Evolutionary conservation across 108 stramenopile species (phyloP), one percentile per base, ranked within the genome.

Genomic region (Cyclotella distinguenda): DNA sequence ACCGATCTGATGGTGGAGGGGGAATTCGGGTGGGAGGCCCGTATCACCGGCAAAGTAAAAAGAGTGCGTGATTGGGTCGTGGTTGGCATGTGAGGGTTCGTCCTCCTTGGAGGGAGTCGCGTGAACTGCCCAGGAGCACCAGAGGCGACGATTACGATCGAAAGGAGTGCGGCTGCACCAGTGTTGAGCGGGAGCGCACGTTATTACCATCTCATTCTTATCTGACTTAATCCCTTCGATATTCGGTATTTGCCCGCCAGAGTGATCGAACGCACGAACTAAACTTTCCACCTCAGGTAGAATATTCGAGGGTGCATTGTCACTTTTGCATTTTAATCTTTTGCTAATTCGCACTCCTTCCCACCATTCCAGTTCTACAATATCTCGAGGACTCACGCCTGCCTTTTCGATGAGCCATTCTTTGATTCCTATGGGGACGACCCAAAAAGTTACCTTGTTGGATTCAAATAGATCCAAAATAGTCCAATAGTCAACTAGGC

Each of bases 341-440:
- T 73, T 74, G 42, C 62, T 46, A 58, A 76, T 51, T 11, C 57
- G 51, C 38, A 72, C 69, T 30, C 74, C 64, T 45, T 96, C 81
- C 97, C 97, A 97, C 97, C 97, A 97, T 59, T 81, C 77, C 48
- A 97, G 39, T 66, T 97, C 95, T 13, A 85, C 51, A 61, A 95
- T 89, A 25, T 66, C 33, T 9, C 85, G 55, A 7, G 71, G 49
- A 31, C 39, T 40, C 25, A 95, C 68, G 7, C 75, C 78, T 39
- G 81, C 74, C 28, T 85, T 73, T 21, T 80, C 74, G 18, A 81
- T 60, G 34, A 95, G 64, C 88, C 88, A 90, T 10, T 63, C 65
- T 31, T 73, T 78, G 45, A 90, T 86, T 11, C 95, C 95, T 34
- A 85, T 42, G 0, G 95, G 95, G 9, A 93, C 91, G 11, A 90